These are phyloP conservation scores for Phoma herbarum DNA, from an alignment of 2,329 filamentous ascomycete genomes.

Conservation along the genomic window DNA sequence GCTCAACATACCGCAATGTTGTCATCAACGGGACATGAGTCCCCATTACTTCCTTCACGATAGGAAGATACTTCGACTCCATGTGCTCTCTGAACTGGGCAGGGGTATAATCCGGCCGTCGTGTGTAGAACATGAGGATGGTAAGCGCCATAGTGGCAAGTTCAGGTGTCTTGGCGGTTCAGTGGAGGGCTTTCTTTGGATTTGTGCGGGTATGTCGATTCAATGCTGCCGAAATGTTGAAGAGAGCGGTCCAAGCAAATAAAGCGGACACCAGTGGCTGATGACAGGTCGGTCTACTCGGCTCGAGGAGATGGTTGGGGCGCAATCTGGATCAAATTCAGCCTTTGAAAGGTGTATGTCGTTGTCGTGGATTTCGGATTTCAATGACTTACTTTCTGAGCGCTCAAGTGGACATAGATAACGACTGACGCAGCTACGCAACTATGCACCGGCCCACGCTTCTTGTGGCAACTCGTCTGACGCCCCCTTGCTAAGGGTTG, in stretches of 20 bases:
- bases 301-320: neutral
- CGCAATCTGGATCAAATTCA: neutral
- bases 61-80: constrained; percentile 27
- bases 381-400: neutral
- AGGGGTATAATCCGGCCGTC: constrained; percentile 30
- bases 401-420: neutral
- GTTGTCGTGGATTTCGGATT: neutral
- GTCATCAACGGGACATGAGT: constrained; percentile 18
- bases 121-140: constrained; percentile 27
- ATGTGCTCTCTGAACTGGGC: constrained; percentile 29
- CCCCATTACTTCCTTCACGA: constrained; percentile 31
- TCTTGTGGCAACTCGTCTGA: neutral
- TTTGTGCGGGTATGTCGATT: neutral
- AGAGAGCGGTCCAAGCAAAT: neutral
- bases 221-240: neutral
- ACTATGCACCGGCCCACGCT: neutral
- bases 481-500: constrained; percentile 9
- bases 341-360: neutral
- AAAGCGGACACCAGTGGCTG: neutral
- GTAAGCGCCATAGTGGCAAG: neutral
- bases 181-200: neutral
- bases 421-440: neutral
- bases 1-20: constrained; percentile 25
- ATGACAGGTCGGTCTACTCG: neutral
- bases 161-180: neutral